Conservation (phyloP, 257 asterid species). For the Jaltomata sinuosa region DNA sequence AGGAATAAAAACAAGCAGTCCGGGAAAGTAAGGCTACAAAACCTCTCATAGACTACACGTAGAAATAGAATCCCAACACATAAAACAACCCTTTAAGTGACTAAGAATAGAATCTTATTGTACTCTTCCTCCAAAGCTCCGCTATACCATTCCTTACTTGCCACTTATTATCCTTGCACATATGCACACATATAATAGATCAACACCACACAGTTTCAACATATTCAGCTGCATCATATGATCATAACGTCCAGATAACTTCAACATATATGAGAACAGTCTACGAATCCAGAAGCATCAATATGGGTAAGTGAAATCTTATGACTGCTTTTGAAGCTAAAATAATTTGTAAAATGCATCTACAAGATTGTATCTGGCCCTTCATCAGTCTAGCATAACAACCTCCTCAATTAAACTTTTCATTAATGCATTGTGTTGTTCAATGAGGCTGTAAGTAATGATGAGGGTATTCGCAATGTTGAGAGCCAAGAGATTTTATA, state of each 20-base stretch:
- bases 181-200: neutral
- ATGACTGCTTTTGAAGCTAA: neutral
- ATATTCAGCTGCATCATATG: neutral
- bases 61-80: neutral
- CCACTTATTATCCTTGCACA: neutral
- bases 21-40: neutral
- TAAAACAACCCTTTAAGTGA: neutral
- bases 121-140: neutral
- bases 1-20: neutral
- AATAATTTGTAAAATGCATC: neutral
- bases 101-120: neutral
- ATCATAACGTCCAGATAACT: neutral
- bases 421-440: neutral
- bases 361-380: neutral
- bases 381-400: neutral
- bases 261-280: neutral
- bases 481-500: neutral
- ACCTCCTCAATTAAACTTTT: neutral
- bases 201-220: neutral
- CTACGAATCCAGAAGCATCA: neutral
- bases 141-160: neutral
- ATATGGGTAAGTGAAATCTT: neutral
- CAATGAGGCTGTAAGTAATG: neutral
- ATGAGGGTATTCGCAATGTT: neutral
- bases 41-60: neutral